Base-by-base conservation (phyloP, 1,284 basidiomycete species). In the Ceratobasidium sp. region DNA sequence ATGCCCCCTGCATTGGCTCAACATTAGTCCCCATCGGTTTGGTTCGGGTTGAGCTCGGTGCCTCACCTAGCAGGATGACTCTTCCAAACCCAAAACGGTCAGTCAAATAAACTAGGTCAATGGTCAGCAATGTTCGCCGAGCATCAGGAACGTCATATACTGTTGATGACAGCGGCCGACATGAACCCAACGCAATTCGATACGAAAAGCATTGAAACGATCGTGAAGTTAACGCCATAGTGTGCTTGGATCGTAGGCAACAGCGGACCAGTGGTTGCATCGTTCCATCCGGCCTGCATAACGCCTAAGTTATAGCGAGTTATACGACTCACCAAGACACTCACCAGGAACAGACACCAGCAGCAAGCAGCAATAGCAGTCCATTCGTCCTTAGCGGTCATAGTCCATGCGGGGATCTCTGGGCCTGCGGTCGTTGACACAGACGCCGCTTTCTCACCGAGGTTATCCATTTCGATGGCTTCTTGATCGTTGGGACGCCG, bases 41-140 rank as follows among this genome's bases (percentile, higher is more conserved):
- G 32, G 29, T 40, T 54, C 15, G 17, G 34, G 8, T 22, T n/a
- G n/a, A n/a, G n/a, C n/a, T 53, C n/a, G 1, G 20, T 31, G 3
- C 22, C 8, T 13, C 55, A 50, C 69, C 60, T 17, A 29, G 29
- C 31, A 53, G 20, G 60, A 74, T 40, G 69, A 85, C 86, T 77
- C 85, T 86, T 62, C 87, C 88, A 72, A 89, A 87, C 0, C 86
- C 86, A 20, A 86, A 73, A 45, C 78, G 81, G 47, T 87, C 83
- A 0, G 81, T 84, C n/a, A 89, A 71, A 53, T 79, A 81, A 0
- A 89, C 82, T 58, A 47, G 13, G 29, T 15, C 8, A 10, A 10
- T 29, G 17, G 8, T 31, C 3, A 72, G 87, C 87, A 2, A n/a
- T n/a, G n/a, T n/a, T n/a, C n/a, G n/a, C n/a, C n/a, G n/a, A n/a